Percentiles rank a stretch among this genome's conserved stretches.
phyloP scores from a whole-genome alignment of 176 grass and related monocot genomes.

The Pharus latifolius region DNA sequence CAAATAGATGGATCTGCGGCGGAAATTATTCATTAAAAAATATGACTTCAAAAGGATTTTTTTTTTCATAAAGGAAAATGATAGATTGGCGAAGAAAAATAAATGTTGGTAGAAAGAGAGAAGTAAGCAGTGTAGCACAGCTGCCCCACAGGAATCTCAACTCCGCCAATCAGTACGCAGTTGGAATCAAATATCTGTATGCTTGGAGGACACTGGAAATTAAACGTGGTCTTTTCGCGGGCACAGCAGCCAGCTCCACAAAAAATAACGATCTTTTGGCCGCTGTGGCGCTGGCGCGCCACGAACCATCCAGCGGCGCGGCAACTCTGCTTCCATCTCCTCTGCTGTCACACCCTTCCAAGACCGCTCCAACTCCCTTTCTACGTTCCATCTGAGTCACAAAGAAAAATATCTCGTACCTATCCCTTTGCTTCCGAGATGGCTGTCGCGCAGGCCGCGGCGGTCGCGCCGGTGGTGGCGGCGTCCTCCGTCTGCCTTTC shows the following conservation, averaged over 20 bases:
- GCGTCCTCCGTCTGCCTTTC: neutral
- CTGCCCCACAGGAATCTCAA: conserved; percentile 10
- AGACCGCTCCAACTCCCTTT: neutral
- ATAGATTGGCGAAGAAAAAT: no score
- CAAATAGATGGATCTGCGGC: no score
- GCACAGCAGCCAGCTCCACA: neutral
- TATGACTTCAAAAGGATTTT: no score
- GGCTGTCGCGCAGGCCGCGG: conserved; percentile 5
- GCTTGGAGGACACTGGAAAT: no score
- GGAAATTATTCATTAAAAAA: no score
- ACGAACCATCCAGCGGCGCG: no score
- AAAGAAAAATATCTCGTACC: neutral
- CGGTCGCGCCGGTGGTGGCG: conserved; percentile 2
- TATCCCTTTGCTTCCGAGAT: neutral
- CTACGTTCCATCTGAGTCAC: neutral
- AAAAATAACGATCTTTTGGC: no score
- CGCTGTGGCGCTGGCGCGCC: no score
- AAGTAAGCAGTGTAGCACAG: no score
- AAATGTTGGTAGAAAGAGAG: no score
- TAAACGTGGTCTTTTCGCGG: neutral
- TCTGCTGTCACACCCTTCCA: neutral
- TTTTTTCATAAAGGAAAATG: no score
- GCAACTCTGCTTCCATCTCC: neutral
- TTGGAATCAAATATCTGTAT: neutral
- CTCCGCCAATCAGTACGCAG: neutral